Base-by-base conservation (phyloP, 352 stramenopile genomes). In the Pythium aquatile region DNA sequence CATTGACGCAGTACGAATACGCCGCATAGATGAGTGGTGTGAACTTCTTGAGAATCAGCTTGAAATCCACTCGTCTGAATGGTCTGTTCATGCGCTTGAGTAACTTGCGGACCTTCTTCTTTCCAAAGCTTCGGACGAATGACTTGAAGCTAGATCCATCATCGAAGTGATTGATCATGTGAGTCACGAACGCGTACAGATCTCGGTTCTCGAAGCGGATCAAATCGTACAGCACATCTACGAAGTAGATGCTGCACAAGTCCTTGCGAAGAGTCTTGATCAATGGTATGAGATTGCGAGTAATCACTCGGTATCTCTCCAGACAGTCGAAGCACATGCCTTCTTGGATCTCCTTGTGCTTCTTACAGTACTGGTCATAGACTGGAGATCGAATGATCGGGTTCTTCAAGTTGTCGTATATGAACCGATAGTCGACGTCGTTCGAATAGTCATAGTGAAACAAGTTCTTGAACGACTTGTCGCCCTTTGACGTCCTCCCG, bases 171-270 rank as follows among this genome's bases (percentile, higher is more conserved):
- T 60, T 60, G 54, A 60, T 49, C 33, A 48, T 49, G 54, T 60
- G 48, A 20, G 54, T 48, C 10, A 60, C 48, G 33, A 60, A 32
- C 10, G 54, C 35, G 30, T 60, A 60, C 33, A 60, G 54, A 51
- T 60, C 64, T 75, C 52, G 26, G 29, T 56, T 33, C 32, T 56
- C 49, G 26, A 56, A 56, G 7, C 51, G 48, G 48, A 30, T 69
- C n/a, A 69, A 49, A 39, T 69, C 55, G 20, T 69, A 69, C 55
- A 69, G 26, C 28, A 60, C 40, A 33, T 69, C 62, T n/a, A 49
- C 24, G 37, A 69, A 69, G 55, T 69, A 63, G 62, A 69, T 69
- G 48, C 62, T 69, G 55, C 62, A 69, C 37, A 69, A 37, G 52
- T 69, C 62, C 46, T 69, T 69, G 55, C 62, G 62, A 13, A 63